Evolutionary conservation across 2,329 filamentous ascomycete genomes (phyloP), one percentile per base, ranked within the genome.

Genomic region (Aspergillus thermomutatus): DNA sequence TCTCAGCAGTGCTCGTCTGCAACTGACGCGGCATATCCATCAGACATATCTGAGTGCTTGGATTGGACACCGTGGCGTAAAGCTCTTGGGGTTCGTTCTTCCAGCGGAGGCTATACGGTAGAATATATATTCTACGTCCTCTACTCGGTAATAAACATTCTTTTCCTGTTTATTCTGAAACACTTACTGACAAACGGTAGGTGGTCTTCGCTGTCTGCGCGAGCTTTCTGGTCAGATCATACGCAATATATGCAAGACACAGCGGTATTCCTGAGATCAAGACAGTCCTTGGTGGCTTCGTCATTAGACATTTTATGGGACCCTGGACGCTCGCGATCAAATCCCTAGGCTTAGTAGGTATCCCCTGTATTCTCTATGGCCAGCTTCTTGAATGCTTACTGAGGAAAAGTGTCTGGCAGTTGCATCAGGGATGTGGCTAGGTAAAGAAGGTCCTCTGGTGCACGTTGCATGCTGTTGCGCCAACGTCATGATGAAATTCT

Each of bases 181-280:
- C 27, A 14, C 27, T 50, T 47, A 27, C 62, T 72, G 58, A 79
- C 57, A 19, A 23, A 3, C 17, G 50, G 25, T 41, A 92, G 89
- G 80, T 93, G 9, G 66, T 89, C 7, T 93, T 96, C 69, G 92
- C 93, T 26, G 80, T 86, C 40, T 85, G 83, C 56, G 91, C 94
- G 9, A 90, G 89, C 53, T 71, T 92, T 53, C 78, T 97, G 53
- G 92, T 97, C 14, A 86, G 88, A 66, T 85, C 88, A 65, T 97
- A 92, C 74, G 91, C 91, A 25, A 81, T 89, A 4, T 91, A 96
- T 75, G 93, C 93, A 49, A 93, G 90, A 71, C 93, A 97, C 69
- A 96, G 91, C 71, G 93, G 93, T 75, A 97, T 99, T 65, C 92
- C 93, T 5, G 93, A 99, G 79, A 95, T 99, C 76, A 99, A 99